Base-by-base conservation (phyloP, 495 filamentous ascomycete genomes). In the Entonaema liquescens region DNA sequence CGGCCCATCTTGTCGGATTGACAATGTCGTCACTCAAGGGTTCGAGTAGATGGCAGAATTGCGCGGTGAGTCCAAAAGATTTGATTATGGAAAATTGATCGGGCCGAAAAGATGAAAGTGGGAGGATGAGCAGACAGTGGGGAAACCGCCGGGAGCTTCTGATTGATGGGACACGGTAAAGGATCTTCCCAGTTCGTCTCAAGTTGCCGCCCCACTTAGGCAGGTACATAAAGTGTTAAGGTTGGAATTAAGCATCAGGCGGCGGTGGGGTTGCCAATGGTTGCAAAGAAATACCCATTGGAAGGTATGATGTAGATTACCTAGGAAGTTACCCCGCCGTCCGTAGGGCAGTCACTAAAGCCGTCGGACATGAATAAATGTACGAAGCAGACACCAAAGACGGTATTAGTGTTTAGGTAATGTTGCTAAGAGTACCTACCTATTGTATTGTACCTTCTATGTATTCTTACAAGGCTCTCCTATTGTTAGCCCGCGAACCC, bases 1-100 rank as follows among this genome's bases (percentile, higher is more conserved):
- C 92, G 86, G 76, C 92, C 92, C 92, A 95, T 95, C 7, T 68
- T 77, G 70, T 62, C 31, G 49, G 57, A 57, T 59, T 23, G 36
- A 28, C 62, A 15, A 62, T 49, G 68, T 57, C 64, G 62, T 70
- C 59, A 59, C 68, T 62, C 36, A 25, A 33, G 35, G 28, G 26
- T 28, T 40, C 56, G 23, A 59, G 35, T 33, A 59, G 56, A 42
- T 59, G 75, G 75, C 75, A 77, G 75, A 77, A 77, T 77, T 15
- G 26, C 73, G 75, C 75, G 75, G 75, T 77, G 75, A 73, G 60
- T 56, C 53, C 53, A 56, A 56, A 56, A 53, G 53, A 56, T 56
- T 56, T 33, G 53, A 56, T 53, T 21, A 35, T 23, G 53, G 53
- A 56, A 35, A 35, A 56, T 56, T 9, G 6, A 35, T 56, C 53